Evolutionary conservation across 768 basidiomycete genomes (phyloP), one percentile per base, ranked within the genome.

Genomic region (Coprinopsis marcescibilis): DNA sequence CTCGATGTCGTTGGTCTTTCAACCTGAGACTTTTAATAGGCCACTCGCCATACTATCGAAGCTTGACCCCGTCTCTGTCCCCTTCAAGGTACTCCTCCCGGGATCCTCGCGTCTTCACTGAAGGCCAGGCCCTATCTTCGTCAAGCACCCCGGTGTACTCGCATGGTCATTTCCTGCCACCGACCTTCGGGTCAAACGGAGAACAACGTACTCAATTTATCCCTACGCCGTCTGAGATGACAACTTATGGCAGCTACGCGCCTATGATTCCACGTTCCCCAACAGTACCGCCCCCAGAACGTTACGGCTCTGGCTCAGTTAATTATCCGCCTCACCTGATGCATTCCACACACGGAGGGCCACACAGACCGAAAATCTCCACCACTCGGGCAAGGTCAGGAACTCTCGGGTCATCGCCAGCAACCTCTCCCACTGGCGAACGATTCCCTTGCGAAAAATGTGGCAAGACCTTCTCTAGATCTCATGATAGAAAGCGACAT

Each of bases 401-500:
- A 50, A 62, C 73, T 55, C 50, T 57, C 29, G 58, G 56, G 30
- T 67, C 71, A 20, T 65, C 69, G 29, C 61, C 67, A 15, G 56
- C 63, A 29, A 58, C 68, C 35, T 70, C 69, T 48, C 65, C 73
- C 44, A 64, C 71, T 38, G 75, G 73, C 40, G 85, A 87, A 58
- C 78, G 84, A 30, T 85, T 75, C 66, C 70, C 74, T 46, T 89
- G 87, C 66, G 78, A 83, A 48, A 75, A 77, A 53, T 89, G 87
- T 61, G 80, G 81, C 43, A 83, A 84, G 64, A 83, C 85, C 20
- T 89, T 89, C 62, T 86, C 85, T 26, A 78, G 87, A 52, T 74
- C 82, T 48, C 85, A 89, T 63, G 87, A 90, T 65, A 77, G 84
- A 53, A 86, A 89, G 65, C 77, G 87, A 52, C 87, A 90, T 65